These are phyloP conservation scores for Mycena citricolor DNA, from an alignment of 1,284 basidiomycete species.

Conservation along the genomic window DNA sequence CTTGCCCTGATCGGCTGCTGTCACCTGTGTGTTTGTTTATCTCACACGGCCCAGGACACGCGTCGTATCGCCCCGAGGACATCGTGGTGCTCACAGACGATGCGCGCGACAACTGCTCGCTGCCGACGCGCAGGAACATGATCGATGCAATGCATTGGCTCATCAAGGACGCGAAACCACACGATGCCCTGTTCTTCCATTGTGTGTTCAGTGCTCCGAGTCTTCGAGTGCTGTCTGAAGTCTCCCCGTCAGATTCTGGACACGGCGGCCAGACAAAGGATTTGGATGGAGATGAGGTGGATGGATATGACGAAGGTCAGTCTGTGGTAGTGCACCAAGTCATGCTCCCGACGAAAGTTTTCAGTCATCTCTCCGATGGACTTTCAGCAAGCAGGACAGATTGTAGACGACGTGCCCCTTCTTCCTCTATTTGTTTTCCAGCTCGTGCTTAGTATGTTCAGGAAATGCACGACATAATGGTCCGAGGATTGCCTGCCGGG, in stretches of 20 bases:
- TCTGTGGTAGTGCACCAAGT: slow-evolving; percentile 29
- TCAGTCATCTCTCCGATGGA: slow-evolving; percentile 86
- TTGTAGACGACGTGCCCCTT: slow-evolving; percentile 85
- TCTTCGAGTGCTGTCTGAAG: too few relatives aligned
- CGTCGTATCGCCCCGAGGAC: slow-evolving; percentile 65
- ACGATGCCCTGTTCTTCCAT: slow-evolving; percentile 91
- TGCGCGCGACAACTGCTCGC: slow-evolving; percentile 50
- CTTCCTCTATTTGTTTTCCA: background rate
- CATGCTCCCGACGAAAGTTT: slow-evolving; percentile 9
- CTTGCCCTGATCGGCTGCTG: too few relatives aligned
- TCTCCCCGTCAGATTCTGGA: slow-evolving; percentile 75
- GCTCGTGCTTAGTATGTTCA: slow-evolving; percentile 3
- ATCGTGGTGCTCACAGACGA: slow-evolving; percentile 84
- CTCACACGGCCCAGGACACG: too few relatives aligned
- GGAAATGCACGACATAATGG: slow-evolving; percentile 24
- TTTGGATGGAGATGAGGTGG: slow-evolving; percentile 64
- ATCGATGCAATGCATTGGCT: slow-evolving; percentile 88
- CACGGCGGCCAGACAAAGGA: slow-evolving; percentile 84
- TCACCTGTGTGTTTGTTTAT: too few relatives aligned
- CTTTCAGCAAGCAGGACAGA: slow-evolving; percentile 66
- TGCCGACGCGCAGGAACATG: slow-evolving; percentile 80
- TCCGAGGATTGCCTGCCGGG: slow-evolving; percentile 39
- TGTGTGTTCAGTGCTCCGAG: too few relatives aligned
- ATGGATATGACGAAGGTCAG: slow-evolving; percentile 66
- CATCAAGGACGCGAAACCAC: slow-evolving; percentile 69